phyloP scores from a whole-genome alignment of 2,329 filamentous ascomycete genomes.

The Phialophora expanda region DNA sequence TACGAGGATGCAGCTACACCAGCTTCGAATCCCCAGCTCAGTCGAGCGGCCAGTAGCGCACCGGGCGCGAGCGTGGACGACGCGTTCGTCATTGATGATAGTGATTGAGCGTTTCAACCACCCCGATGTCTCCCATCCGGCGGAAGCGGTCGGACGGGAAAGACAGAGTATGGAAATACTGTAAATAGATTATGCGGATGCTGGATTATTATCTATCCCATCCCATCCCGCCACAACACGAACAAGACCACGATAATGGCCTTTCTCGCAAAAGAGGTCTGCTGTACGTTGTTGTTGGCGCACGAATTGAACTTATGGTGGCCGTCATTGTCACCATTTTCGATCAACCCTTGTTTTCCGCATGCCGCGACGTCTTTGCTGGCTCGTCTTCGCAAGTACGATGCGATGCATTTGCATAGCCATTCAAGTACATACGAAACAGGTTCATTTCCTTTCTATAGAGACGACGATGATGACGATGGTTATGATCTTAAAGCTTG shows the following conservation, averaged over 20 bases:
- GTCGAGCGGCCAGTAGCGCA: conserved; percentile 32
- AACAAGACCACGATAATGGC: too few relatives aligned
- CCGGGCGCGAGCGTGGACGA: conserved; percentile 37
- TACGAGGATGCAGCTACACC: conserved; percentile 26
- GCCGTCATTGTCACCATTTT: too few relatives aligned
- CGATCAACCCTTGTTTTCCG: not conserved
- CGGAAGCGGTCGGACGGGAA: not conserved
- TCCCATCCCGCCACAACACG: too few relatives aligned
- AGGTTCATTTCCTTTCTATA: not conserved
- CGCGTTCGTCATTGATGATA: conserved; percentile 40
- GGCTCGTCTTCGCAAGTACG: not conserved
- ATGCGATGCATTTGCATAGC: not conserved
- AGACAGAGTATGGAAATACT: not conserved
- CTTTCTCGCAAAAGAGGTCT: too few relatives aligned
- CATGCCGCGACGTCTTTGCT: not conserved
- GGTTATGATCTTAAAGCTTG: not conserved
- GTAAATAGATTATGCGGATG: not conserved
- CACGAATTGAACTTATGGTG: too few relatives aligned
- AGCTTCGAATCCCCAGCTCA: conserved; percentile 29
- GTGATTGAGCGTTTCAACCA: conserved; percentile 24
- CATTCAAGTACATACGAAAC: not conserved
- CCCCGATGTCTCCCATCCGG: not conserved
- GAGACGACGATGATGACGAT: not conserved
- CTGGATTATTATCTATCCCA: not conserved
- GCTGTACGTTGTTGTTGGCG: too few relatives aligned